phyloP scores from a whole-genome alignment of 2,329 filamentous ascomycete species.

The Whalleya microplaca region DNA sequence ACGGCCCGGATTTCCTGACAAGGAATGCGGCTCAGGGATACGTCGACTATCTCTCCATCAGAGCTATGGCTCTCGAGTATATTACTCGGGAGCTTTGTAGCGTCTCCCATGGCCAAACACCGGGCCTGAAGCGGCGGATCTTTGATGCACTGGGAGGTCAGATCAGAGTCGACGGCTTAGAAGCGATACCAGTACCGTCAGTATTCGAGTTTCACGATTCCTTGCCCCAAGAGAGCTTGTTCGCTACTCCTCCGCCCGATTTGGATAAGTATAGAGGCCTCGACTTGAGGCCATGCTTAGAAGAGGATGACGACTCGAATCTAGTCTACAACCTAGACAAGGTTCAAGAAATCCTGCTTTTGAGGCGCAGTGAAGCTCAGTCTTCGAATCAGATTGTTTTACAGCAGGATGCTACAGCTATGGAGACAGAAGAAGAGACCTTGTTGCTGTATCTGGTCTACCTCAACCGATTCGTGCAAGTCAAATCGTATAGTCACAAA shows the following conservation, averaged over 20 bases:
- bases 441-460: constrained; percentile 65
- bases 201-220: constrained; percentile 96
- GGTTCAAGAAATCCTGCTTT: constrained; percentile 72
- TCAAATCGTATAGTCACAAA: constrained; percentile 61
- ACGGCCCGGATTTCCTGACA: constrained; percentile 68
- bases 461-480: constrained; percentile 64
- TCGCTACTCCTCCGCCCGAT: constrained; percentile 54
- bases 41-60: constrained; percentile 75
- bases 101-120: constrained; percentile 70
- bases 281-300: constrained; percentile 67
- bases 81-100: constrained; percentile 82
- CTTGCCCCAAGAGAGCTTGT: constrained; percentile 58
- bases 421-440: constrained; percentile 63
- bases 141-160: constrained; percentile 79
- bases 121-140: constrained; percentile 70
- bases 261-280: constrained; percentile 67
- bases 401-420: constrained; percentile 50
- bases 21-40: constrained; percentile 70
- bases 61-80: constrained; percentile 82
- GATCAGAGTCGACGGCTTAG: constrained; percentile 67
- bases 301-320: constrained; percentile 60
- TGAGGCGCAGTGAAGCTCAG: constrained; percentile 68
- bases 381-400: constrained; percentile 53
- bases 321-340: constrained; percentile 70
- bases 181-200: constrained; percentile 69